Percentiles rank a stretch among this genome's conserved stretches.
These are phyloP conservation scores for Blumeriella jaapii DNA, from an alignment of 2,329 filamentous ascomycete species.

Conservation along the genomic window DNA sequence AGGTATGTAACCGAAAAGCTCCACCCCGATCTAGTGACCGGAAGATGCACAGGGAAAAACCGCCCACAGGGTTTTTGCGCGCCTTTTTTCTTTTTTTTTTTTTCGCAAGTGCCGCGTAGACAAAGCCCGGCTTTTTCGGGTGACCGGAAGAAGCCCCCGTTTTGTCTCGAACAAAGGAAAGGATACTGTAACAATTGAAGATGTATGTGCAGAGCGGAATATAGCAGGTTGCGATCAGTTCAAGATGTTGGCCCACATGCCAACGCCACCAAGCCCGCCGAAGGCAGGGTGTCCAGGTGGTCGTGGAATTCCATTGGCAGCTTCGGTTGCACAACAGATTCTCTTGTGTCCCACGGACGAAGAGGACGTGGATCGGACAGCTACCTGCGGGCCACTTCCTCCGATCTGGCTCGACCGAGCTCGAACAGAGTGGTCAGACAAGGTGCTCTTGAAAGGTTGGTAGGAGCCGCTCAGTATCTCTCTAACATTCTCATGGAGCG, in stretches of 20 bases:
- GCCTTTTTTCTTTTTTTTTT: no score
- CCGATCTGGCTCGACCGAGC: constrained; percentile 27
- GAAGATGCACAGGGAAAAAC: no score
- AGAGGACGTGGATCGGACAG: constrained; percentile 34
- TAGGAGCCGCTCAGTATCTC: constrained; percentile 40
- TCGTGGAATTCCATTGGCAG: constrained; percentile 36
- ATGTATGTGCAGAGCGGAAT: constrained; percentile 28
- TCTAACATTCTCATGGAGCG: constrained; percentile 57
- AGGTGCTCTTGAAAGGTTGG: constrained; percentile 14
- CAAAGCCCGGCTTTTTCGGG: no score
- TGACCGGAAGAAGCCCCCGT: no score
- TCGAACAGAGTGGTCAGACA: constrained; percentile 22
- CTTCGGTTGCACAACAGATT: constrained; percentile 54
- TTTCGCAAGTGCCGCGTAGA: no score
- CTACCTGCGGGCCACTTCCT: constrained; percentile 30
- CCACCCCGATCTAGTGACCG: no score
- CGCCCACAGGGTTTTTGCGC: no score
- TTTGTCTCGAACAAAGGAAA: constrained; percentile 11
- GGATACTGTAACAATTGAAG: constrained; percentile 12
- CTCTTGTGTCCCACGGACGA: constrained; percentile 43
- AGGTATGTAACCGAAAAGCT: no score
- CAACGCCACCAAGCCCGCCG: constrained; percentile 41
- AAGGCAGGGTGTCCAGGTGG: constrained; percentile 38
- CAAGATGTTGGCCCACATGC: constrained; percentile 57
- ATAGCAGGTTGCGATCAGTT: constrained; percentile 33